These are phyloP conservation scores for Septoria linicola DNA, from an alignment of 2,329 filamentous ascomycete genomes.

Conservation along the genomic window DNA sequence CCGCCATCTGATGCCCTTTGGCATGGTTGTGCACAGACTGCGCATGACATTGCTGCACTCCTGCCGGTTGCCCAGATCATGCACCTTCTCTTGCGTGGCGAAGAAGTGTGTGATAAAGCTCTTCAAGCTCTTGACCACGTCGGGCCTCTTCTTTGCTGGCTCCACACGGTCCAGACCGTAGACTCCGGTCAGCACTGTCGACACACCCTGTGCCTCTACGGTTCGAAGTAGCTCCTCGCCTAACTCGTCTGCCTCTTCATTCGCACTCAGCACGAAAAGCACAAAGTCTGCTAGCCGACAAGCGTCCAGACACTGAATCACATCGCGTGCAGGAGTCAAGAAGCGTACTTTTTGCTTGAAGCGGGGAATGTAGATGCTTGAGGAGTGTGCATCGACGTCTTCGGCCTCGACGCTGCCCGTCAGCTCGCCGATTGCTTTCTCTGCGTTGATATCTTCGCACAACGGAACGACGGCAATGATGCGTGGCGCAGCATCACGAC, in stretches of 20 bases:
- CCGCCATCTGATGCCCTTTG: slow-evolving; percentile 92
- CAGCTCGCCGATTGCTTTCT: slow-evolving; percentile 66
- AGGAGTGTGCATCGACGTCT: slow-evolving; percentile 57
- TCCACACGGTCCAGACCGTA: slow-evolving; percentile 71
- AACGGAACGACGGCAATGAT: slow-evolving; percentile 87
- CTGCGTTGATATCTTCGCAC: slow-evolving; percentile 68
- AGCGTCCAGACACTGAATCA: slow-evolving; percentile 78
- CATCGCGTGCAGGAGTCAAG: slow-evolving; percentile 68
- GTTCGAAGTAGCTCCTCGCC: slow-evolving; percentile 83
- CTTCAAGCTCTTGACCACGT: slow-evolving; percentile 78
- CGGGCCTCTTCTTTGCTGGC: slow-evolving; percentile 72
- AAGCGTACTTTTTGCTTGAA: slow-evolving; percentile 97
- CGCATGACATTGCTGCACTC: slow-evolving; percentile 90
- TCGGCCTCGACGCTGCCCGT: slow-evolving; percentile 80
- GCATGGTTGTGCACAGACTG: slow-evolving; percentile 84
- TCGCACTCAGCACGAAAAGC: slow-evolving; percentile 76
- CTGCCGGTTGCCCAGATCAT: slow-evolving; percentile 81
- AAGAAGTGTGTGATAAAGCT: slow-evolving; percentile 95
- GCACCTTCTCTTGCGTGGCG: slow-evolving; percentile 85
- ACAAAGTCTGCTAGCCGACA: slow-evolving; percentile 90
- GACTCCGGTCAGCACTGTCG: slow-evolving; percentile 83
- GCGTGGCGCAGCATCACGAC: slow-evolving; percentile 79
- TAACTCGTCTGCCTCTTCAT: slow-evolving; percentile 77
- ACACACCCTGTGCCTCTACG: slow-evolving; percentile 91
- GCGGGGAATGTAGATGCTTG: slow-evolving; percentile 71